Evolutionary conservation across 169 alveolate species (phyloP), one percentile per base, ranked within the genome.

Genomic region (Cryptosporidium meleagridis): DNA sequence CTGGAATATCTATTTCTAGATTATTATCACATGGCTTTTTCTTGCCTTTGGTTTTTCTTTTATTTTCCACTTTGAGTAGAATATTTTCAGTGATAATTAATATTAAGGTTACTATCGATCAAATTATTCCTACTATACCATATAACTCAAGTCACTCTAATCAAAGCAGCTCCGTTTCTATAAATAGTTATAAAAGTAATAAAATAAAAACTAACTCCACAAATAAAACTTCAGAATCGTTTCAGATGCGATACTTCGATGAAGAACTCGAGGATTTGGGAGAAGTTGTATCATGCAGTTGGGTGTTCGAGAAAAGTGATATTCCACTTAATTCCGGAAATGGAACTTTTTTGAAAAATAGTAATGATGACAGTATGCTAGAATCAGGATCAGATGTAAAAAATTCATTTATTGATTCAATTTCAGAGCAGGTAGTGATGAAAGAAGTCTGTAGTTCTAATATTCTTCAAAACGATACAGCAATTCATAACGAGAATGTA

Each of bases 1-100:
- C 89, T 6, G 89, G 89, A 9, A 26, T 29, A 61, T 80, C 73
- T 35, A 80, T 80, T 10, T 80, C 89, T 29, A 80, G 89, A 65
- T 4, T 80, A n/a, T 23, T 80, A 18, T 33, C 89, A 41, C 89
- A 80, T 62, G 89, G 89, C 16, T 80, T 80, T 48, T 58, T 48
- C 29, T 41, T 80, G 16, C 67, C 89, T 10, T n/a, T 80, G 23
- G 68, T 53, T 23, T 80, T 80, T 12, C 70, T 59, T 31, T 29
- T 80, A 10, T 62, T 80, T 21, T 80, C 80, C 18, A 29, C 39
- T 18, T 62, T 80, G 8, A 80, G 89, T 44, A 80, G 89, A 33
- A 18, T 80, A 44, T 80, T 29, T 62, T 39, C 67, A 14, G 55
- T 61, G 1, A 62, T 67, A 12, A 59, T 41, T 18, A 80, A 80